Conservation (phyloP, 169 alveolate genomes). For the Cryptosporidium sp. region DNA sequence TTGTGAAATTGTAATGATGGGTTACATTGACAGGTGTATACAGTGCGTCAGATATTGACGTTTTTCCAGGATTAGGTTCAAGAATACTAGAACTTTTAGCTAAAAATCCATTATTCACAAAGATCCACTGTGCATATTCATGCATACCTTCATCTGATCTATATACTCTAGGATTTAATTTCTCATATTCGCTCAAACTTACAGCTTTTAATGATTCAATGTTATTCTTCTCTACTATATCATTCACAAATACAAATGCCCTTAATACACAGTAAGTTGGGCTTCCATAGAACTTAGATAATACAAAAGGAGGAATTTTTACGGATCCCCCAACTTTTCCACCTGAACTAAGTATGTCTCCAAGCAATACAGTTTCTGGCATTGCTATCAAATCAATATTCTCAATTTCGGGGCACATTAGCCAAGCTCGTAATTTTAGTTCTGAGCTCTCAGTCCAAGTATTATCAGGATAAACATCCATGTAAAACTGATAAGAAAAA, state of each 20-base stretch:
- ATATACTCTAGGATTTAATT: slow-evolving; percentile 27
- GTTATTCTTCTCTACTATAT: background rate
- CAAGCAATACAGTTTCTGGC: slow-evolving; percentile 30
- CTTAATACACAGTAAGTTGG: slow-evolving; percentile 71
- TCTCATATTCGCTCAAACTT: slow-evolving; percentile 19
- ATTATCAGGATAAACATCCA: slow-evolving; percentile 47
- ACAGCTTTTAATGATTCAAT: background rate
- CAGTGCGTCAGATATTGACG: slow-evolving; percentile 53
- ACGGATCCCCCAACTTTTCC: slow-evolving; percentile 72
- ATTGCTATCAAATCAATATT: slow-evolving; percentile 24
- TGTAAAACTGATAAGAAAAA: slow-evolving; percentile 57
- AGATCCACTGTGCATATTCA: slow-evolving; percentile 69
- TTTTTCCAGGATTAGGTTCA: slow-evolving; percentile 52
- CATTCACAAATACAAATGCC: slow-evolving; percentile 57
- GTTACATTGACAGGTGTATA: slow-evolving; percentile 48
- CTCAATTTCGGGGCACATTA: slow-evolving; percentile 59
- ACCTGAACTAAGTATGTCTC: slow-evolving; percentile 17
- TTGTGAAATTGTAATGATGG: slow-evolving; percentile 62
- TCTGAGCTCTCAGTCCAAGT: slow-evolving; percentile 38
- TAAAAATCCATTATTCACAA: slow-evolving; percentile 59
- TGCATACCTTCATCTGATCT: slow-evolving; percentile 71
- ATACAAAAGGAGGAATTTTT: slow-evolving; percentile 39
- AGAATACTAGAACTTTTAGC: slow-evolving; percentile 18
- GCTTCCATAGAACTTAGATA: slow-evolving; percentile 25
- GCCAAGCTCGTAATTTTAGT: slow-evolving; percentile 40